Evolutionary conservation across 2,329 filamentous ascomycete genomes (phyloP), one percentile per base, ranked within the genome.

Genomic region (Pezizomycotina sp.): DNA sequence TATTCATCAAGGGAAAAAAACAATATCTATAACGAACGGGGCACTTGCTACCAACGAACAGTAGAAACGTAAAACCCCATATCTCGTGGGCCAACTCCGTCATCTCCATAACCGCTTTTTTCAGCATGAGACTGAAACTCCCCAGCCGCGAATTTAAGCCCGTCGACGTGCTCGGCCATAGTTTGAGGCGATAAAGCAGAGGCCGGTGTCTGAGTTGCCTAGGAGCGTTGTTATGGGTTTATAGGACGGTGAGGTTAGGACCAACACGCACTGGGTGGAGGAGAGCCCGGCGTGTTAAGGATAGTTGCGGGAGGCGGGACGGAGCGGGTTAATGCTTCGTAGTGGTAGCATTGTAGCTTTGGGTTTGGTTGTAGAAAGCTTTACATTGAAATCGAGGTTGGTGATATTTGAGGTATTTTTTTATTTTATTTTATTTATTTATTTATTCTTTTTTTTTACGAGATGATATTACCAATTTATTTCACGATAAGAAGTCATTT

Each of bases 321-420:
- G n/a, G n/a, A n/a, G n/a, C n/a, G n/a, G n/a, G n/a, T n/a, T n/a
- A n/a, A 29, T 25, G 8, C 9, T 9, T 14, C 6, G 25, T 16
- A 34, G 6, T 8, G 6, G 6, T 8, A 6, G 25, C 9, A 15
- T 15, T 9, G 6, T 27, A 6, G 13, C 9, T 34, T 8, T 12
- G 6, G 6, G 6, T 29, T 18, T 8, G 7, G 14, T 16, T 7
- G 6, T 29, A 13, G 7, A 6, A 18, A 10, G 12, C 5, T 18
- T 36, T 54, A 56, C 63, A 0, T 63, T 62, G 49, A 69, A 69
- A 49, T 68, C 69, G 5, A 64, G 65, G 0, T 66, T 65, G 20
- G 65, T 57, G 37, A 69, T 69, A 50, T 69, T 66, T 1, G 66
- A 69, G 4, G 68, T 64, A 4, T 61, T 63, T 23, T 55, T 59